phyloP scores from a whole-genome alignment of 495 filamentous ascomycete species.

The Margaritispora aquatica region DNA sequence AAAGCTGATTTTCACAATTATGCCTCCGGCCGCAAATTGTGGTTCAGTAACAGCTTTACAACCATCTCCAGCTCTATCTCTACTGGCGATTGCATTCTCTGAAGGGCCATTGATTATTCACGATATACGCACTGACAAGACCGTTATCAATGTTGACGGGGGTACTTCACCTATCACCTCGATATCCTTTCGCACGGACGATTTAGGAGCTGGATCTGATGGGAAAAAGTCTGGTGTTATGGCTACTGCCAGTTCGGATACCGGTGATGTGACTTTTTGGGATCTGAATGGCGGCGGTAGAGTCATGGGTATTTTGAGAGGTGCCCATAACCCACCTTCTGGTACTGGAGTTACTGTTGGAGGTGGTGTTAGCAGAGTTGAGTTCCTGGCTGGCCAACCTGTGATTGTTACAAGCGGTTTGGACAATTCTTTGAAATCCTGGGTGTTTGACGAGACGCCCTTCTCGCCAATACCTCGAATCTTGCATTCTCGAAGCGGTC shows the following conservation, averaged over 20 bases:
- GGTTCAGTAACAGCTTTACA: constrained; percentile 79
- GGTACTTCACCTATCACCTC: constrained; percentile 59
- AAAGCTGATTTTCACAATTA: constrained; percentile 79
- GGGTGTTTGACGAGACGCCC: constrained; percentile 87
- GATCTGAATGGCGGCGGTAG: constrained; percentile 84
- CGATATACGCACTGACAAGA: constrained; percentile 70
- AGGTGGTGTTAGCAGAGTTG: constrained; percentile 65
- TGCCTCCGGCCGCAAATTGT: constrained; percentile 56
- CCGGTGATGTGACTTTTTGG: constrained; percentile 91
- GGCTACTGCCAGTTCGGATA: constrained; percentile 67
- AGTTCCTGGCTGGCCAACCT: constrained; percentile 89
- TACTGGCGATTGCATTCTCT: constrained; percentile 84
- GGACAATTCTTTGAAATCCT: constrained; percentile 90
- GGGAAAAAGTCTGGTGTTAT: constrained; percentile 75
- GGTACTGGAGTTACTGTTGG: constrained; percentile 30
- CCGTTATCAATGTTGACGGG: constrained; percentile 58
- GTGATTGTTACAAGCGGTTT: constrained; percentile 83
- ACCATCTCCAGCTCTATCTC: constrained; percentile 71
- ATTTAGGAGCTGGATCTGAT: constrained; percentile 82
- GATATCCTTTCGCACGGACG: constrained; percentile 88
- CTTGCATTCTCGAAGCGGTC: constrained; percentile 77
- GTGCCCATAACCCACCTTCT: constrained; percentile 73
- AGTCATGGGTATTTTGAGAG: constrained; percentile 72
- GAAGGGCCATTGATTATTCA: constrained; percentile 72
- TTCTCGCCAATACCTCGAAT: constrained; percentile 79